Evolutionary conservation across 345 rosid species (phyloP).

Genomic region (Orychophragmus violaceus): DNA sequence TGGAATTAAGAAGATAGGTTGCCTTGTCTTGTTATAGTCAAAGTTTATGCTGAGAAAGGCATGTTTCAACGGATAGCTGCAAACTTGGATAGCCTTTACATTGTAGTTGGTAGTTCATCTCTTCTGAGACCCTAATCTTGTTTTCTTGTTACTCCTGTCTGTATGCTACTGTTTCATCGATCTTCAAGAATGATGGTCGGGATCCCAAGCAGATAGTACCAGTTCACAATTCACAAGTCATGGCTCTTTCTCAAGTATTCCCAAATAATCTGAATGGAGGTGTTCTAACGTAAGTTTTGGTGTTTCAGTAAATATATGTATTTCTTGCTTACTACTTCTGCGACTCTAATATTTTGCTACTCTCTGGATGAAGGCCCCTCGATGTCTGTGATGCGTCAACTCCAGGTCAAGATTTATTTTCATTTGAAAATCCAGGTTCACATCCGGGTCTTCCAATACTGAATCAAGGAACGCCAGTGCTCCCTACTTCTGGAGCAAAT

Average conservation of each 20-base stretch:
- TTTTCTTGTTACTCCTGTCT: conserved; percentile 23
- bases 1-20: conserved; percentile 4
- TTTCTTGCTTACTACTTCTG: background rate
- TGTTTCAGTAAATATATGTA: conserved; percentile 9
- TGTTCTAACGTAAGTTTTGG: conserved; percentile 59
- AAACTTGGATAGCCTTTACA: conserved; percentile 1
- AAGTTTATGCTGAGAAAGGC: conserved; percentile 2
- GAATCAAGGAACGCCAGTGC: conserved; percentile 65
- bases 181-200: conserved; percentile 66
- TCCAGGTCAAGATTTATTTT: conserved; percentile 54
- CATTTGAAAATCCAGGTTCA: conserved; percentile 58
- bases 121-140: conserved; percentile 10
- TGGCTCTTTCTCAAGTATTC: conserved; percentile 80
- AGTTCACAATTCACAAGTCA: conserved; percentile 72
- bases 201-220: conserved; percentile 63
- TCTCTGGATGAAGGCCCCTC: conserved; percentile 76
- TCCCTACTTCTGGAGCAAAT: conserved; percentile 58
- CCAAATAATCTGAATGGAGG: conserved; percentile 79
- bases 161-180: conserved; percentile 24
- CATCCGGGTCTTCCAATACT: conserved; percentile 51
- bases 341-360: conserved; percentile 19
- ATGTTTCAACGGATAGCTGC: conserved; percentile 5
- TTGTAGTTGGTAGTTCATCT: conserved; percentile 6
- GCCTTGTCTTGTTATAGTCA: background rate
- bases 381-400: conserved; percentile 72